Percentiles rank a stretch among this genome's conserved stretches.
Conservation (phyloP, 805 yeast genomes). For the Komagataella phaffii region DNA sequence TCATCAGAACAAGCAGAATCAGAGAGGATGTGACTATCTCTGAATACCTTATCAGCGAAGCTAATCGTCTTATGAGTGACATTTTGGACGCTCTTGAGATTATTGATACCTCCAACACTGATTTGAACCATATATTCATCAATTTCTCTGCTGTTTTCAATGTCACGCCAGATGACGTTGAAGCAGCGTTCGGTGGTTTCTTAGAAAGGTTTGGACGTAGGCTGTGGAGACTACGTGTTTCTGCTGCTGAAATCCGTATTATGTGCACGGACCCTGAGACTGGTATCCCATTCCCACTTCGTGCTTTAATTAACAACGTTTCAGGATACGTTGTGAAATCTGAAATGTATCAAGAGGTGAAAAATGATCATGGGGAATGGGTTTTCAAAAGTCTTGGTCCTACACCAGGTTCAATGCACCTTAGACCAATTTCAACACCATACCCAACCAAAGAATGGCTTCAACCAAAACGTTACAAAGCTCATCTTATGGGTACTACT, state of each 20-base stretch:
- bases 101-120: slow-evolving; percentile 88
- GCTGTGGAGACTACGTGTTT: slow-evolving; percentile 90
- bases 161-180: slow-evolving; percentile 89
- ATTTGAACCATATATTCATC: slow-evolving; percentile 92
- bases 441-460: slow-evolving; percentile 96
- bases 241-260: slow-evolving; percentile 95
- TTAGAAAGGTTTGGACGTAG: slow-evolving; percentile 95
- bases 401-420: slow-evolving; percentile 92
- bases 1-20: slow-evolving; percentile 89
- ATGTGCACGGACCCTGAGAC: slow-evolving; percentile 83
- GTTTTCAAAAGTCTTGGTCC: slow-evolving; percentile 84
- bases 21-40: slow-evolving; percentile 87
- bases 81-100: slow-evolving; percentile 91
- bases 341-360: slow-evolving; percentile 88
- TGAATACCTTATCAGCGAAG: slow-evolving; percentile 91
- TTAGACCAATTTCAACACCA: slow-evolving; percentile 90
- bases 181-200: slow-evolving; percentile 95
- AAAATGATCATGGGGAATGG: slow-evolving; percentile 90
- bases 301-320: slow-evolving; percentile 93
- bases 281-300: slow-evolving; percentile 86
- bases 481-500: slow-evolving; percentile 96
- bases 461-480: slow-evolving; percentile 97
- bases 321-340: slow-evolving; percentile 96
- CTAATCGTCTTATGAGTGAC: slow-evolving; percentile 91
- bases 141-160: slow-evolving; percentile 94